Evolutionary conservation across 306 rosid species (phyloP), one percentile per base, ranked within the genome.

Genomic region (Cicer judaicum): DNA sequence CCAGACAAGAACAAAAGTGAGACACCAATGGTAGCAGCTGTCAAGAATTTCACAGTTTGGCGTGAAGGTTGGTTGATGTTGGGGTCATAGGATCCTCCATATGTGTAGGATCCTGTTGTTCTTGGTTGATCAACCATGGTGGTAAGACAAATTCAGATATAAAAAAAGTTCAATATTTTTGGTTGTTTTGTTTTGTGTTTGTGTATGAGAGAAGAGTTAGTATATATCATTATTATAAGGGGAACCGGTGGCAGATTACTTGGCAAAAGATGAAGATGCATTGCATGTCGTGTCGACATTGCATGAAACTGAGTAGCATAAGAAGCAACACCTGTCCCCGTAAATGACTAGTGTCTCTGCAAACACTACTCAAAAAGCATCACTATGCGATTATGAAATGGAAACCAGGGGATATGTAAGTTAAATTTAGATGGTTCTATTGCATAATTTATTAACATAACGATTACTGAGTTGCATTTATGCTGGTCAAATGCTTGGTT

Each of bases 1-100:
- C 81, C 87, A 8, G 88, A 80, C 57, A 89, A 34, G 82, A 82
- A 61, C 74, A 87, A 73, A 52, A 89, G 86, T 19, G 89, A 18
- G 47, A 79, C 63, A 18, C 90, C 94, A 21, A 89, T 79, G 2
- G 86, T 79, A 2, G 72, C 77, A 34, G 94, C 88, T 1, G 88
- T 87, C 56, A 84, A 10, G 80, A 89, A 79, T 78, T 85, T 89
- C 7, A 75, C 78, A 4, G 85, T 69, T 62, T 80, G 88, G 80
- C 81, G 85, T 56, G 86, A 29, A 49, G 79, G 7, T 11, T 78
- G 62, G 44, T 49, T 48, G 74, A 8, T 61, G 1, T 1, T 64
- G 56, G 9, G 14, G 3, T 71, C 78, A 24, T 68, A 19, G 68
- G 70, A 24, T 36, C 53, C 11, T 40, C 76, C 81, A 60, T 60